A percentile compares a stretch with the other conserved stretches of the same genome.
Evolutionary conservation across 306 rosid species (phyloP).

Genomic region (Prunus kanzakura): DNA sequence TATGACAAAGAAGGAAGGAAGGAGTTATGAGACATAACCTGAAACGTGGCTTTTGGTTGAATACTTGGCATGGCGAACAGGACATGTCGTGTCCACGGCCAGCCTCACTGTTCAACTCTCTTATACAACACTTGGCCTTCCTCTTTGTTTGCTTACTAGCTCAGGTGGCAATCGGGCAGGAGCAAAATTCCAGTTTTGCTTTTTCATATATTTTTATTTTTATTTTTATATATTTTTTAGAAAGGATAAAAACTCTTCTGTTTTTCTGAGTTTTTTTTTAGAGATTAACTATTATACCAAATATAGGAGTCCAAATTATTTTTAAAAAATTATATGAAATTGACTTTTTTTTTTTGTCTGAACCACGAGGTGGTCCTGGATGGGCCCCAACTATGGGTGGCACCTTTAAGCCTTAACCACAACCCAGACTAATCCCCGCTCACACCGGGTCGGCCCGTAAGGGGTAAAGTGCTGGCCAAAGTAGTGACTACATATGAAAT

Average conservation of each 20-base stretch:
- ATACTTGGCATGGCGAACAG: constrained; percentile 63
- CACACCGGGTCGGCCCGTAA: too few species aligned
- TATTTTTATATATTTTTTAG: background rate
- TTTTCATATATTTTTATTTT: background rate
- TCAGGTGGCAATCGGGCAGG: constrained; percentile 43
- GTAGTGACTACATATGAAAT: too few species aligned
- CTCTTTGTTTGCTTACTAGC: constrained; percentile 28
- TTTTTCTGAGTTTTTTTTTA: background rate
- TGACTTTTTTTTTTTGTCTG: too few species aligned
- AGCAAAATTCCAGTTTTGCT: background rate
- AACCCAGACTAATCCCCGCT: too few species aligned
- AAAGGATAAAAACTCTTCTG: background rate
- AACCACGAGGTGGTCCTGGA: too few species aligned
- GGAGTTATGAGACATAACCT: constrained; percentile 16
- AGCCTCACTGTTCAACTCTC: constrained; percentile 44
- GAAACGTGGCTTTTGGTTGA: constrained; percentile 69
- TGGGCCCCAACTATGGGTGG: too few species aligned
- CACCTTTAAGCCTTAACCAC: too few species aligned
- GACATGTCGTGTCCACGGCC: constrained; percentile 59
- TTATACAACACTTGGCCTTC: constrained; percentile 62
- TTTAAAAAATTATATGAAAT: too few species aligned
- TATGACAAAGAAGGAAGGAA: constrained; percentile 4
- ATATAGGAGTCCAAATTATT: too few species aligned
- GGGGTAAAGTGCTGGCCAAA: too few species aligned
- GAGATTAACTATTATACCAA: too few species aligned